These are phyloP conservation scores for Paramecium tetraurelia DNA, from an alignment of 73 alveolate genomes.

Conservation along the genomic window DNA sequence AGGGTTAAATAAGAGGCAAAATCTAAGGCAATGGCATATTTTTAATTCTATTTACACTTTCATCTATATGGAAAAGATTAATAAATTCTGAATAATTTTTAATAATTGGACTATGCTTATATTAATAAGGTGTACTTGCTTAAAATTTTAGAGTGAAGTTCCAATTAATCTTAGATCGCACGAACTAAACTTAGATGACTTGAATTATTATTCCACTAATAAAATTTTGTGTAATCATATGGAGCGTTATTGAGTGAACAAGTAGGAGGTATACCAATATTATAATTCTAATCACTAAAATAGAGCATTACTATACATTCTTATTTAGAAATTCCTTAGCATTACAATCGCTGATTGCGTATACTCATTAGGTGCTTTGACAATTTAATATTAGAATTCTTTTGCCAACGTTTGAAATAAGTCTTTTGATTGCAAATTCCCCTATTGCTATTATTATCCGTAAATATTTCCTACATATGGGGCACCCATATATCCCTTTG, in stretches of 20 bases:
- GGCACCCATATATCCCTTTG: not conserved
- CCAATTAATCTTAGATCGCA: not conserved
- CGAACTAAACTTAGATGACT: not conserved
- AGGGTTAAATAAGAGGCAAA: not conserved
- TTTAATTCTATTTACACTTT: not conserved
- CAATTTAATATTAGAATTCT: not conserved
- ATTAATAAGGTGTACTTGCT: not conserved
- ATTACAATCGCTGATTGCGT: not conserved
- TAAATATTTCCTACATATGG: not conserved
- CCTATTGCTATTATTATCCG: not conserved
- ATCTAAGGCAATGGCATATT: not conserved
- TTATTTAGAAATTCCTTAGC: not conserved
- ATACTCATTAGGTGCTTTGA: not conserved
- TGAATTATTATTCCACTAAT: not conserved
- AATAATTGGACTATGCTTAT: not conserved
- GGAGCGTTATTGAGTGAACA: not conserved
- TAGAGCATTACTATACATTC: not conserved
- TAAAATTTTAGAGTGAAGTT: not conserved
- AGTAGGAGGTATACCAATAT: not conserved
- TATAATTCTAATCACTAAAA: not conserved
- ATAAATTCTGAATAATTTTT: not conserved
- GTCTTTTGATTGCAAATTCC: not conserved
- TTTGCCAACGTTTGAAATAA: not conserved
- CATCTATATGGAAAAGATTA: not conserved
- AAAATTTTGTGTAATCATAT: not conserved